Base-by-base conservation (phyloP, 2,329 filamentous ascomycete genomes). In the Apiospora marii region DNA sequence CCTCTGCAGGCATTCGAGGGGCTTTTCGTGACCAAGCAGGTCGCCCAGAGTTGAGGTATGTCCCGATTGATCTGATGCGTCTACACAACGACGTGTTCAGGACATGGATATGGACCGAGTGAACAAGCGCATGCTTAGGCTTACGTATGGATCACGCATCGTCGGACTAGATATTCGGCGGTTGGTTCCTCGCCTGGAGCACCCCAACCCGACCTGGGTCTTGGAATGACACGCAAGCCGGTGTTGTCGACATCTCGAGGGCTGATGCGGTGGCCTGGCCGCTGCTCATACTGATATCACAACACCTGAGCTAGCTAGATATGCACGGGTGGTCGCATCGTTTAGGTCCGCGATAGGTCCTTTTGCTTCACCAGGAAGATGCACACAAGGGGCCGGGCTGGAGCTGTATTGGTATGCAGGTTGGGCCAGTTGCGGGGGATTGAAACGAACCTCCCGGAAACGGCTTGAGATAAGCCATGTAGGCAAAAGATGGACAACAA, bases 261-360 rank as follows among this genome's bases (percentile, higher is more conserved):
- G 58, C n/a, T 64, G 30, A 34, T 64, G 34, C n/a, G 22, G 22
- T 37, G 58, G 49, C 49, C 49, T 51, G 49, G 34, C 58, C 58
- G 58, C 10, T n/a, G 46, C 22, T 7, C 30, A 61, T 61, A n/a
- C 53, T 34, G 30, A 61, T 22, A 37, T 61, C 53, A 61, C 30
- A 22, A 61, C 6, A 7, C 4, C 5, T 12, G 58, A 34, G 34
- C 34, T n/a, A 41, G 37, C 37, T 16, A 30, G 4, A 30, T 30
- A 24, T n/a, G 10, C 58, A 34, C 58, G 58, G 58, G 58, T 64
- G 58, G 58, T 41, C 58, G 58, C 58, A 41, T 37, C 19, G 30
- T n/a, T n/a, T 24, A 64, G 58, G 58, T 64, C 58, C 58, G 22
- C 58, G 34, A 41, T 64, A 64, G 58, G 34, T 64, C 30, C 34